A percentile compares a stretch with the other conserved stretches of the same genome.
phyloP scores from a whole-genome alignment of 2,329 filamentous ascomycete genomes.

The Emergomyces pasteurianus region DNA sequence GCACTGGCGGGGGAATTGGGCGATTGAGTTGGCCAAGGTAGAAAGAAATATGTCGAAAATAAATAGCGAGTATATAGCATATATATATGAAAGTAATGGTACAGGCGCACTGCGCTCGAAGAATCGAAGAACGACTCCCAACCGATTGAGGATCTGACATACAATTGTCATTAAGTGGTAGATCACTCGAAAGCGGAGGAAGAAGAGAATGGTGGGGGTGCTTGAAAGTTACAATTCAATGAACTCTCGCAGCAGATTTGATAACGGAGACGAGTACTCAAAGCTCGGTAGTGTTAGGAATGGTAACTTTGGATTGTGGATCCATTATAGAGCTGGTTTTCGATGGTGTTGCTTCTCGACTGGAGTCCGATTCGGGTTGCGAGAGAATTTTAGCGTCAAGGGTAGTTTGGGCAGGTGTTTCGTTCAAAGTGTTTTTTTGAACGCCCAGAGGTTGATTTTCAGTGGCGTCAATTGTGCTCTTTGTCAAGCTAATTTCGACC shows the following conservation, averaged over 20 bases:
- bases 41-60: background rate
- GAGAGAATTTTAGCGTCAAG: background rate
- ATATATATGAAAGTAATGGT: background rate
- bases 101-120: background rate
- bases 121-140: background rate
- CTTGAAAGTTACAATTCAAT: background rate
- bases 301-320: constrained; percentile 8
- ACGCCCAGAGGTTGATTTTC: background rate
- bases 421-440: background rate
- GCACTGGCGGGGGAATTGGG: no score
- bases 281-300: background rate
- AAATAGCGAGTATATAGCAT: background rate
- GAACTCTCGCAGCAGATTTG: no score
- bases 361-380: background rate
- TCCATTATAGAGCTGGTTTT: background rate
- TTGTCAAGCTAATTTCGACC: background rate
- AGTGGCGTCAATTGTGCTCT: background rate
- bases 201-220: background rate
- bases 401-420: background rate
- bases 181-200: background rate
- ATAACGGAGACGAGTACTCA: background rate
- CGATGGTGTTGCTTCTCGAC: background rate
- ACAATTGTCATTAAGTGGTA: background rate
- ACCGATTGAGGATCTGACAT: background rate
- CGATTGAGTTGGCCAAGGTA: background rate